Percentiles rank a stretch among this genome's conserved stretches.
These are phyloP conservation scores for Durusdinium trenchii DNA, from an alignment of 73 alveolate genomes.

Conservation along the genomic window DNA sequence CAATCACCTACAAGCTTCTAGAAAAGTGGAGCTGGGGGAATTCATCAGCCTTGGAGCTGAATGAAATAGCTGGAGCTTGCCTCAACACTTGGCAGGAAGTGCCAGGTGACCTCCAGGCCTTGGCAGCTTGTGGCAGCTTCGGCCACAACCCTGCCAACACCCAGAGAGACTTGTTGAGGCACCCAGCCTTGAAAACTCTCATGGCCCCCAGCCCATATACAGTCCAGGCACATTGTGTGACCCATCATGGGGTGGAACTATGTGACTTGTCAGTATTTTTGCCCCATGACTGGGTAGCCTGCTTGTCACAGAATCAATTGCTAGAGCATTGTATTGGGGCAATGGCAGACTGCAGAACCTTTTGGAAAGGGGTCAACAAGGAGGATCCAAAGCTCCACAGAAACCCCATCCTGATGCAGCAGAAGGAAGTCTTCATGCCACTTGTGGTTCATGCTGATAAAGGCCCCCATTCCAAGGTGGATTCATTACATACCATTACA, in stretches of 20 bases:
- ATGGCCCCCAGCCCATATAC: not conserved
- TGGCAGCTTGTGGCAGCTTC: not conserved
- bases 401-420: not conserved
- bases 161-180: not conserved
- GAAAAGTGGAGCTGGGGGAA: constrained; percentile 13
- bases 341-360: not conserved
- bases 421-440: not conserved
- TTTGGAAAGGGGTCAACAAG: not conserved
- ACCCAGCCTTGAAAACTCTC: not conserved
- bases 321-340: not conserved
- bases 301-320: not conserved
- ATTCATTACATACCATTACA: not conserved
- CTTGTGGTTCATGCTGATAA: constrained; percentile 12
- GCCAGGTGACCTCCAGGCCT: not conserved
- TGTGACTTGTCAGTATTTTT: not conserved
- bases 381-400: not conserved
- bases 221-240: not conserved
- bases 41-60: not conserved
- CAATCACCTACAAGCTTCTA: not conserved
- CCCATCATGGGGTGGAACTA: not conserved
- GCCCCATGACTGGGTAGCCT: not conserved
- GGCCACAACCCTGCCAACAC: not conserved
- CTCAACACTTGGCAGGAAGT: not conserved
- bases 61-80: not conserved
- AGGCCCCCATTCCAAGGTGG: constrained; percentile 33